Base-by-base conservation (phyloP, 2,329 filamentous ascomycete genomes). In the Pseudovirgaria hyperparasitica region DNA sequence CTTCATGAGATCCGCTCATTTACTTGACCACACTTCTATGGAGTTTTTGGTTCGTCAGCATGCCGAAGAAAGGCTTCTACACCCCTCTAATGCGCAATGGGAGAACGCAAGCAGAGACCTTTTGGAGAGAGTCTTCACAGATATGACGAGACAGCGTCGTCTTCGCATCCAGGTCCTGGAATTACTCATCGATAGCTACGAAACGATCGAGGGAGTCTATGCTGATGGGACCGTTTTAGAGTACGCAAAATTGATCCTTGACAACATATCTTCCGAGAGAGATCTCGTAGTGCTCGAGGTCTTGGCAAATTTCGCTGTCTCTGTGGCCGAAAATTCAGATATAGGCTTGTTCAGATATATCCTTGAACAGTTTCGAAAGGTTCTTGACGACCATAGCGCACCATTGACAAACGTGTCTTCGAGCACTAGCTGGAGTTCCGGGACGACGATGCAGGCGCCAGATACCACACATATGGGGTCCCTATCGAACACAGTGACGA, bases 21-120 rank as follows among this genome's bases (percentile, higher is more conserved):
- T 71, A 19, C 61, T 84, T 6, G 72, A 73, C 5, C 73, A 84
- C 42, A 66, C 68, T 4, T 69, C 72, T 6, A 74, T 69, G 2
- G 66, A 65, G 24, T 58, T 76, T 8, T 66, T 82, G 14, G 63
- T 84, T 22, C 66, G 72, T 23, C 72, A 81, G 44, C 79, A 76
- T 36, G 65, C 67, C 29, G 70, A 80, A 28, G 76, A 78, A 36
- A 64, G 76, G 23, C 75, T 72, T 40, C 79, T 80, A 40, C 77
- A 76, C 23, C 79, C 79, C 3, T 80, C 78, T 0, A 76, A 82
- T 39, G 52, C 64, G 24, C 60, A 70, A 19, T 85, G 78, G 79
- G 65, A 77, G 34, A 54, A 64, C 3, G 78, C 81, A 27, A 59
- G 78, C 28, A 55, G 58, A 10, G 54, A 70, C 15, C 63, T 84